These are phyloP conservation scores for Boletus fagicola DNA, from an alignment of 768 basidiomycete species.

Conservation along the genomic window DNA sequence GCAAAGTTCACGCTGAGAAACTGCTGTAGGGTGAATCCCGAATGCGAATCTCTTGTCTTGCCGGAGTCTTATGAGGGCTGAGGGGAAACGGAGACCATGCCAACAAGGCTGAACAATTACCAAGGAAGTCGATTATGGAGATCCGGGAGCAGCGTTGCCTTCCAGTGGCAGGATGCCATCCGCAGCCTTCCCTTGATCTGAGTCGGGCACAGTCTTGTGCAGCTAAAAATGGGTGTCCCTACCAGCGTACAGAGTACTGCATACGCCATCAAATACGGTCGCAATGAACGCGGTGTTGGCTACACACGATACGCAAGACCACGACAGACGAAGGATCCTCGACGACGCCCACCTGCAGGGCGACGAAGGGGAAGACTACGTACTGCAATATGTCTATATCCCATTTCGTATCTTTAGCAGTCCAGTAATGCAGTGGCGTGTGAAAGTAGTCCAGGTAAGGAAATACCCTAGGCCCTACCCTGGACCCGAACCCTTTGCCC, in stretches of 20 bases:
- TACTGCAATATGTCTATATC: background rate
- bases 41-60: conserved; percentile 19
- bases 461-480: conserved; percentile 38
- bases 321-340: background rate
- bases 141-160: conserved; percentile 1
- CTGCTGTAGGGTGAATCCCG: conserved; percentile 13
- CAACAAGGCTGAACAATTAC: conserved; percentile 20
- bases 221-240: conserved; percentile 10
- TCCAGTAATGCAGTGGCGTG: conserved; percentile 29
- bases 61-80: conserved; percentile 10
- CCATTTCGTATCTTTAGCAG: conserved; percentile 8
- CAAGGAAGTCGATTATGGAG: conserved; percentile 2
- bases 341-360: conserved; percentile 3
- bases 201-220: conserved; percentile 1
- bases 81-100: conserved; percentile 21
- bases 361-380: background rate
- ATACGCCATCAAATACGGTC: background rate
- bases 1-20: conserved; percentile 9
- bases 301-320: background rate
- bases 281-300: background rate
- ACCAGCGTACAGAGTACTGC: background rate
- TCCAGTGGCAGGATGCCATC: background rate
- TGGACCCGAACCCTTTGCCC: conserved; percentile 70
- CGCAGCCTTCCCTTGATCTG: conserved; percentile 2
- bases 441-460: conserved; percentile 9